Conservation (phyloP, 2,329 filamentous ascomycete species). For the Diaporthe sp. region DNA sequence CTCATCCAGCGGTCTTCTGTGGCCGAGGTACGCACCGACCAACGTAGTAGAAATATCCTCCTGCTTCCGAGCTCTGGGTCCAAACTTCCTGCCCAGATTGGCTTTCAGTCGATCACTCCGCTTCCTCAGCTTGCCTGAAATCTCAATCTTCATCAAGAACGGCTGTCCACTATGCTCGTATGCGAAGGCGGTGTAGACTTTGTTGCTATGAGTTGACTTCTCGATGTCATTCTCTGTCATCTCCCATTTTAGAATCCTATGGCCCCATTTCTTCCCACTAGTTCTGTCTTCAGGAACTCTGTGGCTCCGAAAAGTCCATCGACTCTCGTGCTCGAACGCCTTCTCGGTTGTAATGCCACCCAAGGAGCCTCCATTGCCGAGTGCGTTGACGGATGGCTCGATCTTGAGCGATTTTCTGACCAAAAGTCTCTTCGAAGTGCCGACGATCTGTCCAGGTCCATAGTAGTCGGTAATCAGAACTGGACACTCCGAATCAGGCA, state of each 20-base stretch:
- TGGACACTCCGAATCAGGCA: conserved; percentile 4
- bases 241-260: conserved; percentile 49
- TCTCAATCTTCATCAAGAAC: conserved; percentile 50
- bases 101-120: conserved; percentile 40
- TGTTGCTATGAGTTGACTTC: conserved; percentile 46
- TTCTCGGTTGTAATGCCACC: conserved; percentile 34
- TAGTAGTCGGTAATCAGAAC: conserved; percentile 15
- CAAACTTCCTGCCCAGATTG: conserved; percentile 39
- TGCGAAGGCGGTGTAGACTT: conserved; percentile 49
- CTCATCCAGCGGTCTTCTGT: conserved; percentile 25
- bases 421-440: background rate
- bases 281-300: background rate
- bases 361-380: background rate
- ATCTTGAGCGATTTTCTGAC: background rate
- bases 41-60: conserved; percentile 19
- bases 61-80: conserved; percentile 39
- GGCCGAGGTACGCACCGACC: conserved; percentile 18
- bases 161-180: conserved; percentile 49
- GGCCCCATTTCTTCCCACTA: conserved; percentile 35
- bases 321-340: conserved; percentile 43
- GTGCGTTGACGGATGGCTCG: background rate
- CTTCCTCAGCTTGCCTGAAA: conserved; percentile 48
- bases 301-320: conserved; percentile 46
- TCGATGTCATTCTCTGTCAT: conserved; percentile 50
- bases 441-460: conserved; percentile 6